phyloP scores from a whole-genome alignment of 2,329 filamentous ascomycete species.

The Tolypocladium tundrense region DNA sequence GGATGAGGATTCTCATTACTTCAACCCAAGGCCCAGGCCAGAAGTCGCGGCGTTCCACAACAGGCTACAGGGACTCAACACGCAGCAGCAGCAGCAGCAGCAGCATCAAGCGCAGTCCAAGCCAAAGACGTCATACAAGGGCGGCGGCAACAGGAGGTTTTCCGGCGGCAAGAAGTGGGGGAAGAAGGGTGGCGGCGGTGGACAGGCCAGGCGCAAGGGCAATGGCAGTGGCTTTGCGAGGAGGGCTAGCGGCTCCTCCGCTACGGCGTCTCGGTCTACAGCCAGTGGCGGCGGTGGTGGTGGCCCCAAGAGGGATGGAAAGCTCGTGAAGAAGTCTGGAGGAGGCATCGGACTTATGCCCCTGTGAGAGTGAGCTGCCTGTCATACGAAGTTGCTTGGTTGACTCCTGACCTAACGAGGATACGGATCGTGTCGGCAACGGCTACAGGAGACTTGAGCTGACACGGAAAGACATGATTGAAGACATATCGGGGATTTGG shows the following conservation, averaged over 20 bases:
- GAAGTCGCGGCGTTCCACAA: slow-evolving; percentile 25
- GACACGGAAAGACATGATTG: background rate
- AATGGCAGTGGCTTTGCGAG: slow-evolving; percentile 13
- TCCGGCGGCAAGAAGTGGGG: slow-evolving; percentile 18
- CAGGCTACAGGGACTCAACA: slow-evolving; percentile 18
- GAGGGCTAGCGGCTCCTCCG: slow-evolving; percentile 19
- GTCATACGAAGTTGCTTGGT: background rate
- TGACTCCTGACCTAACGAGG: background rate
- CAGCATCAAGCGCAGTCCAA: slow-evolving; percentile 13
- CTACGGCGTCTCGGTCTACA: slow-evolving; percentile 10
- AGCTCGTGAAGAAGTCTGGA: slow-evolving; percentile 21
- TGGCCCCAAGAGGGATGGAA: slow-evolving; percentile 15
- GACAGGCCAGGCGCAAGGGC: slow-evolving; percentile 19
- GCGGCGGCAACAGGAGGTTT: slow-evolving; percentile 17
- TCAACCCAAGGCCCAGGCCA: slow-evolving; percentile 17
- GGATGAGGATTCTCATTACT: slow-evolving; percentile 38
- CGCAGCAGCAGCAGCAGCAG: slow-evolving; percentile 8
- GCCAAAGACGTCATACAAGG: slow-evolving; percentile 13
- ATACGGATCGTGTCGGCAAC: background rate
- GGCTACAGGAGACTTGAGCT: background rate
- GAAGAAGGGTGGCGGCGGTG: slow-evolving; percentile 15
- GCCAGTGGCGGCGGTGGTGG: slow-evolving; percentile 4
- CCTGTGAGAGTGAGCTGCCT: slow-evolving; percentile 12
- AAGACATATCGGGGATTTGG: background rate
- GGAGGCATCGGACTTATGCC: slow-evolving; percentile 29